Base-by-base conservation (phyloP, 75 land plant species). In the Ceratopteris richardii region DNA sequence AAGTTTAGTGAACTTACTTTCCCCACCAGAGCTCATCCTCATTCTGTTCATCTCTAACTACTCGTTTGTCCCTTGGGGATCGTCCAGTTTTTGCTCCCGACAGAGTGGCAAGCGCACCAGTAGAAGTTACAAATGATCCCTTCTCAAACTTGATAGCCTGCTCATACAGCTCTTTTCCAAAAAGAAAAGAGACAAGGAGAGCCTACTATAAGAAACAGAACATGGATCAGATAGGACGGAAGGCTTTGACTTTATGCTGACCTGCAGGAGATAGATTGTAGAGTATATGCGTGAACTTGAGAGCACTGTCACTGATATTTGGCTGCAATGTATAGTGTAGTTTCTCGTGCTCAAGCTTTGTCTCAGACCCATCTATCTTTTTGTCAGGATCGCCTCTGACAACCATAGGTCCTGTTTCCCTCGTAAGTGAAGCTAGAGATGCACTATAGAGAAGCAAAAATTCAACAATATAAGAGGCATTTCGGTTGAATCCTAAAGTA, bases 61-160 rank as follows among this genome's bases (percentile, higher is more conserved):
- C 77, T 29, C 78, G 77, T 60, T 76, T 76, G 65, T 76, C 78
- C 39, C 74, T 76, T 2, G 78, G 78, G 56, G 78, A 76, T 37
- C 78, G 56, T 22, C 78, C 78, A 2, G 78, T 76, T 41, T 76
- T 76, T 5, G 78, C 78, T 11, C 77, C 77, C 21, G 78, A 76
- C 54, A 76, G 43, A 2, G 78, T 76, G 28, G 78, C 78, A 24
- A 76, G 58, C 60, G 78, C 77, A 23, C 78, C 78, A 21, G 65
- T 60, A 26, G 77, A 73, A 16, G 78, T 76, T 37, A 76, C 73
- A 57, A 66, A 73, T 0, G 78, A 76, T 5, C 78, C 78, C 69
- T 76, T 76, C 64, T 76, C 78, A 55, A 31, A 72, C 65, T 76
- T 76, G 53, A 76, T 72, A 59, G 78, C 78, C 51, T 72, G 78